phyloP scores from a whole-genome alignment of 345 rosid genomes.

The Eucalyptus shirleyi region DNA sequence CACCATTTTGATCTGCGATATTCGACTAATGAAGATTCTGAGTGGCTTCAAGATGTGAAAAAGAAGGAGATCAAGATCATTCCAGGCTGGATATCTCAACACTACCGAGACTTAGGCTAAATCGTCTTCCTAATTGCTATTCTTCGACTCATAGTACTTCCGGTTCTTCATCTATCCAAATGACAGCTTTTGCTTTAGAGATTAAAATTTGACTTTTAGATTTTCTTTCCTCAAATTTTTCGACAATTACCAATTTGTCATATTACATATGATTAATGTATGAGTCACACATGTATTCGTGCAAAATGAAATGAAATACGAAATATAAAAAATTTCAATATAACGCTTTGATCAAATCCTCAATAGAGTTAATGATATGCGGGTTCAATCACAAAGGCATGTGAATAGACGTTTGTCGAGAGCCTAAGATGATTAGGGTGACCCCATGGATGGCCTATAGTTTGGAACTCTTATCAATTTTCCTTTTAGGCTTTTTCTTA shows the following conservation, averaged over 20 bases:
- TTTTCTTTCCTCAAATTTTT: background rate
- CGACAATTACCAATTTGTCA: background rate
- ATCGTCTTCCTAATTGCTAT: background rate
- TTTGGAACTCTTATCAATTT: background rate
- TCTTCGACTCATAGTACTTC: background rate
- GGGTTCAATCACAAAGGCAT: background rate
- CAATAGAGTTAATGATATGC: background rate
- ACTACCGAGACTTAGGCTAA: slow-evolving; percentile 16
- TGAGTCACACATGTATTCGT: background rate
- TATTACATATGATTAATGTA: background rate
- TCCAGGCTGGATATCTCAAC: slow-evolving; percentile 26
- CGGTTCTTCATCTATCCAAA: background rate
- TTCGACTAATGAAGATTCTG: slow-evolving; percentile 30
- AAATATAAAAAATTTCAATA: background rate
- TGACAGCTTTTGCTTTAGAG: background rate
- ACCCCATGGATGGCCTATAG: background rate
- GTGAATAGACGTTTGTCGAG: background rate
- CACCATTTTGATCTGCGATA: slow-evolving; percentile 54
- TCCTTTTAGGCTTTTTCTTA: background rate
- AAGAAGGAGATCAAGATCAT: slow-evolving; percentile 21
- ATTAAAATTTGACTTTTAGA: background rate
- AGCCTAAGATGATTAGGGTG: background rate
- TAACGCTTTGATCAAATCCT: background rate
- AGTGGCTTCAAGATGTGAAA: slow-evolving; percentile 42
- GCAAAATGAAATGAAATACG: background rate